Conservation (phyloP, 176 grass and related monocot genomes). For the Pharus latifolius region DNA sequence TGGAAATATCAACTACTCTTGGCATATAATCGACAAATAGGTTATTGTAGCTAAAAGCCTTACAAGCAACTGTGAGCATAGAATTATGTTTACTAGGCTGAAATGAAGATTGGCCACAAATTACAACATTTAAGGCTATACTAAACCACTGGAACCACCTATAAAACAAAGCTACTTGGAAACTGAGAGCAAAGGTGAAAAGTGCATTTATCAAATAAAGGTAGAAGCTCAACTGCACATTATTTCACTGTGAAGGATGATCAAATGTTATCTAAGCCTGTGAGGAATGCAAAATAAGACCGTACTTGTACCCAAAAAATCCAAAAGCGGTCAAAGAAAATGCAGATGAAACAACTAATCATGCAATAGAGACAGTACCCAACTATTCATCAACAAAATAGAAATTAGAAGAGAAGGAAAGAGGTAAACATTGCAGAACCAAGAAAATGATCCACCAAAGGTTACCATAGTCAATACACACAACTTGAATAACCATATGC, state of each 20-base stretch:
- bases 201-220: neutral
- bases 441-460: slow-evolving; percentile 4
- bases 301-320: no score
- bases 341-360: no score
- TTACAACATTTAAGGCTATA: neutral
- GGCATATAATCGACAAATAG: neutral
- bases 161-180: neutral
- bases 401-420: no score
- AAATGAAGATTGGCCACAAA: neutral
- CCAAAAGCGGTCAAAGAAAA: no score
- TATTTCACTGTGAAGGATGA: no score
- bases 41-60: neutral
- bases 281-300: no score
- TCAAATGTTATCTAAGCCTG: no score
- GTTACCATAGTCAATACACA: neutral
- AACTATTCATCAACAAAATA: no score
- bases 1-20: neutral
- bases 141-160: neutral
- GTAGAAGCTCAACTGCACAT: neutral
- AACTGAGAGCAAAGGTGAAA: neutral
- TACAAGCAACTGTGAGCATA: neutral
- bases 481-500: neutral
- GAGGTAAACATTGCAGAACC: slow-evolving; percentile 1
- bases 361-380: no score
- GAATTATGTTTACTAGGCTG: neutral